A percentile compares a stretch with the other conserved stretches of the same genome.
Evolutionary conservation across 1,139 yeast genomes (phyloP).

Genomic region (Blastobotrys serpentis): DNA sequence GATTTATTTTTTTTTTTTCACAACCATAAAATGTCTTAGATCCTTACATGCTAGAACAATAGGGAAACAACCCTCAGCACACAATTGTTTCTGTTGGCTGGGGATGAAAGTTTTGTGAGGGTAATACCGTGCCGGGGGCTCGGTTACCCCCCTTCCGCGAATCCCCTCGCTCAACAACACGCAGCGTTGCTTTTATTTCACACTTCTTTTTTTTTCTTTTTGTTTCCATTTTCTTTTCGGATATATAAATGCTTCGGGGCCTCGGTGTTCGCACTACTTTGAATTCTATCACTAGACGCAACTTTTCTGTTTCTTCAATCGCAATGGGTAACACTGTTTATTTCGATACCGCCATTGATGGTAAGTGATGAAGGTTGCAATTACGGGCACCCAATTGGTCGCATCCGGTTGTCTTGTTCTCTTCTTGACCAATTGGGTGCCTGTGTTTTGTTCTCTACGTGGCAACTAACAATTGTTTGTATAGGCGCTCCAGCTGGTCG

Average conservation of each 20-base stretch:
- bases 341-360: slow-evolving; percentile 75
- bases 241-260: slow-evolving; percentile 12
- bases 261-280: slow-evolving; percentile 2
- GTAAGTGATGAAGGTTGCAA: too few species aligned
- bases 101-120: too few species aligned
- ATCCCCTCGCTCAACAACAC: slow-evolving; percentile 2
- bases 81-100: too few species aligned
- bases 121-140: background rate
- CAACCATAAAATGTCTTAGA: too few species aligned
- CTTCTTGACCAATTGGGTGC: background rate
- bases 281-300: slow-evolving; percentile 13
- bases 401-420: background rate
- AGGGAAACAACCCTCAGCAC: too few species aligned
- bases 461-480: slow-evolving; percentile 13
- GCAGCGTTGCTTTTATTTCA: background rate
- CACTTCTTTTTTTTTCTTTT: slow-evolving; percentile 16
- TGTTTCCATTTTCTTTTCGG: slow-evolving; percentile 11
- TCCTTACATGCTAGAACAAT: background rate
- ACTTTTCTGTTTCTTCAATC: slow-evolving; percentile 18
- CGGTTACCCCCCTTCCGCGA: background rate
- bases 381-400: too few species aligned
- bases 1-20: too few species aligned
- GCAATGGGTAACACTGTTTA: slow-evolving; percentile 53
- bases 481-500: slow-evolving; percentile 61
- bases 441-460: too few species aligned